Percentiles rank a stretch among this genome's conserved stretches.
Conservation (phyloP, 148 eudicot species). For the Diospyros lotus region DNA sequence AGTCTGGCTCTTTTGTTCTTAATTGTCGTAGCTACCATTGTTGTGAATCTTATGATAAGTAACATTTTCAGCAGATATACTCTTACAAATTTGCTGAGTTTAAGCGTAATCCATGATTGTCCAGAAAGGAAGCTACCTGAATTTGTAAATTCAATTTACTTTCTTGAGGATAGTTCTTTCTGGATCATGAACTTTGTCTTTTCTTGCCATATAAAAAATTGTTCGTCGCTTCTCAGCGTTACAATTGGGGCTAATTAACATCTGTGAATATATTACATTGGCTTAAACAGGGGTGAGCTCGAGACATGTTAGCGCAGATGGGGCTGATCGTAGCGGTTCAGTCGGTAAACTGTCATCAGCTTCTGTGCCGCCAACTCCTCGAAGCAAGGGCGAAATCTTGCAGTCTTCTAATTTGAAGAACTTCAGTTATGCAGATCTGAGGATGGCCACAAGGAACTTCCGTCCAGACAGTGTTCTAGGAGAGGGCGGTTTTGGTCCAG, state of each 20-base stretch:
- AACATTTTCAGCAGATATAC: neutral
- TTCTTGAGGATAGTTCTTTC: neutral
- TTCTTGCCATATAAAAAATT: neutral
- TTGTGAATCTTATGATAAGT: too few relatives aligned
- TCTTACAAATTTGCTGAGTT: neutral
- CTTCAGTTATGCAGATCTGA: constrained; percentile 63
- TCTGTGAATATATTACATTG: neutral
- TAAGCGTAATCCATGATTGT: neutral
- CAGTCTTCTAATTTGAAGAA: constrained; percentile 65
- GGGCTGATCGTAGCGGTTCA: constrained; percentile 31
- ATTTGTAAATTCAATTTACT: neutral
- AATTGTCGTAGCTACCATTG: too few relatives aligned
- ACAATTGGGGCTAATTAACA: neutral
- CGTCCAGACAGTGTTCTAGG: constrained; percentile 81
- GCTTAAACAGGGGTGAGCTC: constrained; percentile 40
- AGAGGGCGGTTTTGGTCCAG: constrained; percentile 83
- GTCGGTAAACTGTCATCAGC: constrained; percentile 41
- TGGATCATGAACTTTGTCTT: neutral
- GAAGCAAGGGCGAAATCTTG: constrained; percentile 76
- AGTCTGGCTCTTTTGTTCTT: too few relatives aligned
- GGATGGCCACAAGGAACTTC: constrained; percentile 69
- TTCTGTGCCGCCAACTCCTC: constrained; percentile 51
- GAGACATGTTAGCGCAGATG: constrained; percentile 39
- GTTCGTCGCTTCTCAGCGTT: neutral
- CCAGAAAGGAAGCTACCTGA: neutral